A percentile compares a stretch with the other conserved stretches of the same genome.
These are phyloP conservation scores for Candida sithepensis DNA, from an alignment of 805 yeast genomes.

Conservation along the genomic window DNA sequence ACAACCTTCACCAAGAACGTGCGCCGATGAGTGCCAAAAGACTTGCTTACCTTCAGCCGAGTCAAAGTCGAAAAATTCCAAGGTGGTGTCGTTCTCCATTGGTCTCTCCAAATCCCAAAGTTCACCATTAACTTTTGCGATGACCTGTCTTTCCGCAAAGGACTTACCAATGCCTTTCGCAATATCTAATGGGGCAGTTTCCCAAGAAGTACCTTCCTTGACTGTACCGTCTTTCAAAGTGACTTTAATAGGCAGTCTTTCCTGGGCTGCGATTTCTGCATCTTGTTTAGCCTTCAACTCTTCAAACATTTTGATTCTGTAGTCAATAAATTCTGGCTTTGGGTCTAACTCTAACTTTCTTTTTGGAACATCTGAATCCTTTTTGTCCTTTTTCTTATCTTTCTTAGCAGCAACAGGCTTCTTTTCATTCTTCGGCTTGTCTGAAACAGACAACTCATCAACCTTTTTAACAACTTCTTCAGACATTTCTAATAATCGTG, in stretches of 20 bases:
- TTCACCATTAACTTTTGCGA: conserved; percentile 84
- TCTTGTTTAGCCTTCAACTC: conserved; percentile 75
- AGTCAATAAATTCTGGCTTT: conserved; percentile 78
- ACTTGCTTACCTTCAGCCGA: conserved; percentile 93
- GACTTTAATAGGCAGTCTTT: conserved; percentile 59
- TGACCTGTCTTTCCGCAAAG: conserved; percentile 83
- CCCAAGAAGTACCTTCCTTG: conserved; percentile 79
- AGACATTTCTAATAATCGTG: conserved; percentile 18
- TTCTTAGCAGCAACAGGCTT: conserved; percentile 13
- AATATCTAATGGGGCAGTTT: conserved; percentile 83
- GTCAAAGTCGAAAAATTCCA: conserved; percentile 88
- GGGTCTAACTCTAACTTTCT: conserved; percentile 58
- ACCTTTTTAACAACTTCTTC: conserved; percentile 49
- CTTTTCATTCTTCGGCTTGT: conserved; percentile 14
- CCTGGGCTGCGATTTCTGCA: conserved; percentile 61
- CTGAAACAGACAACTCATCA: conserved; percentile 26
- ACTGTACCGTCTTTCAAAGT: conserved; percentile 83
- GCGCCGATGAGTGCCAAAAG: conserved; percentile 99
- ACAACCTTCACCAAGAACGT: conserved; percentile 96
- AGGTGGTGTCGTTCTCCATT: conserved; percentile 61
- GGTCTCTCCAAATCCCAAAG: conserved; percentile 97
- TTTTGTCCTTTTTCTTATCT: conserved; percentile 31
- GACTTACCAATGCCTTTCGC: conserved; percentile 84
- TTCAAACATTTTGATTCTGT: conserved; percentile 76
- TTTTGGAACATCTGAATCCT: conserved; percentile 37